Conservation (phyloP, 805 yeast species). For the Starmera caribaea region DNA sequence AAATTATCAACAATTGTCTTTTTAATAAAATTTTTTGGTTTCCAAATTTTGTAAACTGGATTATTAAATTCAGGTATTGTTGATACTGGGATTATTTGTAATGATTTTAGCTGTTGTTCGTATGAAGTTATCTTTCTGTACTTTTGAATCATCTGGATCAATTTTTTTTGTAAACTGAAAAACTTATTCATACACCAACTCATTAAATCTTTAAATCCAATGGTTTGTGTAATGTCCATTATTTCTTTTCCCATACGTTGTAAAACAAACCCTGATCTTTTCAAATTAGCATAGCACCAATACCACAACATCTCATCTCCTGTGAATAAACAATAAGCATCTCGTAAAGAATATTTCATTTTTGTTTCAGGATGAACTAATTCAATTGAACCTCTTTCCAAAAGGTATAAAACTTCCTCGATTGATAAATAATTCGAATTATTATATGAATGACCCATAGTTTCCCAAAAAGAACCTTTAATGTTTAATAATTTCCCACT, state of each 20-base stretch:
- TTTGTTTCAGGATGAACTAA: too few species aligned
- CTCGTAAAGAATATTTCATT: too few species aligned
- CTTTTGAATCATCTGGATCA: neutral
- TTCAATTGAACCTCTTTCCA: slow-evolving; percentile 67
- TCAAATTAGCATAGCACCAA: slow-evolving; percentile 63
- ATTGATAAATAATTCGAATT: slow-evolving; percentile 7
- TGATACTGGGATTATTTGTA: too few species aligned
- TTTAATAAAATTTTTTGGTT: slow-evolving; percentile 63
- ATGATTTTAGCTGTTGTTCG: too few species aligned
- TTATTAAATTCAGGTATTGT: too few species aligned
- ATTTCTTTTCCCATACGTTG: slow-evolving; percentile 8
- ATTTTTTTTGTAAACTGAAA: too few species aligned
- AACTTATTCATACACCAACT: too few species aligned
- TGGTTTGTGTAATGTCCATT: too few species aligned
- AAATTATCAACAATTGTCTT: slow-evolving; percentile 64
- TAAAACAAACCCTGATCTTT: slow-evolving; percentile 71
- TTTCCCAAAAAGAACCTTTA: slow-evolving; percentile 63
- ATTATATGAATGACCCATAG: slow-evolving; percentile 41
- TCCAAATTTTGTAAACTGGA: slow-evolving; percentile 68
- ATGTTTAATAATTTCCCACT: slow-evolving; percentile 37
- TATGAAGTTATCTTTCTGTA: neutral
- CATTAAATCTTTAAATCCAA: neutral
- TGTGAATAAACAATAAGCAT: slow-evolving; percentile 36
- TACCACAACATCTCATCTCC: slow-evolving; percentile 41
- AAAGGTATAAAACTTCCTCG: slow-evolving; percentile 67